A percentile compares a stretch with the other conserved stretches of the same genome.
Evolutionary conservation across 2,329 filamentous ascomycete genomes (phyloP).

Genomic region (Paradendryphiella salina): DNA sequence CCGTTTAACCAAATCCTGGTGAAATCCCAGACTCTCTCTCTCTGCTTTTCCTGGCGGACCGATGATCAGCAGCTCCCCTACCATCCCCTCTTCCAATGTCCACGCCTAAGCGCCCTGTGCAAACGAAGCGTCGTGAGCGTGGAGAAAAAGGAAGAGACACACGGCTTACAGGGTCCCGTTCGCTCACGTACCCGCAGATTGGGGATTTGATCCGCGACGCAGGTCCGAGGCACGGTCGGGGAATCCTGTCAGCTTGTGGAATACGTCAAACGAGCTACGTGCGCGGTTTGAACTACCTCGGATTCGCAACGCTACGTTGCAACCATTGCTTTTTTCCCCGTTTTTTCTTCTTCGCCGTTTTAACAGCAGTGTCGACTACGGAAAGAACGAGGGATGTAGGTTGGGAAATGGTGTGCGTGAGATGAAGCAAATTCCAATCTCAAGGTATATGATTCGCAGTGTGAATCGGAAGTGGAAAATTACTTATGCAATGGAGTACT

Average conservation of each 20-base stretch:
- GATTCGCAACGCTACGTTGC: neutral
- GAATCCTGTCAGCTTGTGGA: neutral
- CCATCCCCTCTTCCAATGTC: neutral
- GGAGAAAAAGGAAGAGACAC: constrained; percentile 2
- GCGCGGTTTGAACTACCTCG: neutral
- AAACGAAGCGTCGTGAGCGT: neutral
- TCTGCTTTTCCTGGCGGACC: neutral
- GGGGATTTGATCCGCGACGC: constrained; percentile 5
- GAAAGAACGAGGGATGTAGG: neutral
- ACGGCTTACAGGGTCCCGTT: neutral
- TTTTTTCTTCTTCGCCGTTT: neutral
- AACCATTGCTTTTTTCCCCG: neutral
- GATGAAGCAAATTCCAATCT: neutral
- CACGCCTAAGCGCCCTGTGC: neutral
- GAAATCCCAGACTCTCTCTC: too few relatives aligned
- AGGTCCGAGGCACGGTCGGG: constrained; percentile 4
- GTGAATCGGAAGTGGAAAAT: neutral
- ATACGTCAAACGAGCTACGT: neutral
- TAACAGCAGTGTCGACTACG: neutral
- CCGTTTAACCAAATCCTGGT: too few relatives aligned
- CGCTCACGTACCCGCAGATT: neutral
- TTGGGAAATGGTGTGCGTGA: neutral
- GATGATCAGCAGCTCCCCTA: neutral
- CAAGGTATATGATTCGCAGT: neutral
- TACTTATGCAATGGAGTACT: too few relatives aligned